These are phyloP conservation scores for Teratosphaeria nubilosa DNA, from an alignment of 2,329 filamentous ascomycete genomes.

Conservation along the genomic window DNA sequence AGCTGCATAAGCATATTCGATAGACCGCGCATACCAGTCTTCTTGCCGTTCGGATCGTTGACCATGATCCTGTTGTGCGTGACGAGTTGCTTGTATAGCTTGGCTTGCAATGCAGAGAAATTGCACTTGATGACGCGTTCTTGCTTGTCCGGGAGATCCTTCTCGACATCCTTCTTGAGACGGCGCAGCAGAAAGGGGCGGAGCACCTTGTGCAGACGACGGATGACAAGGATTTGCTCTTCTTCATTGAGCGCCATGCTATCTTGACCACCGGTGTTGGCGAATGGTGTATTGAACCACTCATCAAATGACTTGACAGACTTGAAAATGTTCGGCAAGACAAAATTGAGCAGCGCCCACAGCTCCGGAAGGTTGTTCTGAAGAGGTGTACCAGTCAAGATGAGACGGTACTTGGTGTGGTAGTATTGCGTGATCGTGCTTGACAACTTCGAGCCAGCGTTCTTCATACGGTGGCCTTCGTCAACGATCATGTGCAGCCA, in stretches of 20 bases:
- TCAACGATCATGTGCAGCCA: conserved; percentile 99
- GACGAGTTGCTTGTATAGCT: conserved; percentile 94
- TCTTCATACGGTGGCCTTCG: conserved; percentile 99
- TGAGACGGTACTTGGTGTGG: conserved; percentile 85
- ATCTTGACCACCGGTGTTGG: conserved; percentile 94
- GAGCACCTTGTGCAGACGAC: conserved; percentile 94
- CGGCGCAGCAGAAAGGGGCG: conserved; percentile 94
- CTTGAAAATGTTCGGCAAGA: conserved; percentile 97
- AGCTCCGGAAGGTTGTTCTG: conserved; percentile 95
- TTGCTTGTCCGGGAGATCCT: conserved; percentile 96
- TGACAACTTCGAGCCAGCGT: conserved; percentile 89
- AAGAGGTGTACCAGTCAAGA: conserved; percentile 90
- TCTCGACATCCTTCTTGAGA: conserved; percentile 99
- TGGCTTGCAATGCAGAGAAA: conserved; percentile 86
- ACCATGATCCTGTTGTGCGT: conserved; percentile 91
- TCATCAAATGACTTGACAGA: conserved; percentile 98
- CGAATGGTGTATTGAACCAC: conserved; percentile 99
- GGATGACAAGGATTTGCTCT: conserved; percentile 97
- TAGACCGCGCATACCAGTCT: conserved; percentile 83
- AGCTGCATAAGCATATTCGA: conserved; percentile 99
- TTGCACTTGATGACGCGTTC: conserved; percentile 99
- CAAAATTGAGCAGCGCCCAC: conserved; percentile 98
- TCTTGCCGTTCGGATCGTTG: conserved; percentile 90
- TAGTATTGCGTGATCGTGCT: conserved; percentile 94
- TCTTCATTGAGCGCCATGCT: conserved; percentile 99